Percentiles rank a stretch among this genome's conserved stretches.
These are phyloP conservation scores for Phoma sp. DNA, from an alignment of 2,329 filamentous ascomycete genomes.

Conservation along the genomic window DNA sequence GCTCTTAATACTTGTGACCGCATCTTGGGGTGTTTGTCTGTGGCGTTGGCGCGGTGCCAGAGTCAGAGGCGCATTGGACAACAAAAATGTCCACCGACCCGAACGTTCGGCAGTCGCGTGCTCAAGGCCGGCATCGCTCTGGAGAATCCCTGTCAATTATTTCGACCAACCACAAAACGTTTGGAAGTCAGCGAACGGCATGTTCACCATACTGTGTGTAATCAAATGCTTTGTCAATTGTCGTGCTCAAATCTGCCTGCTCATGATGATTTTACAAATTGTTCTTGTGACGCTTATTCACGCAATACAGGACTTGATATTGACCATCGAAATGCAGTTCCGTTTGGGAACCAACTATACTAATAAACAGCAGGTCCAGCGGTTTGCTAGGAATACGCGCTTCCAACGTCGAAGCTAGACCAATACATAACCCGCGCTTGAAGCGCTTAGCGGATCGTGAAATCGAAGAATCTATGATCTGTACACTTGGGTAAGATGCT, in stretches of 20 bases:
- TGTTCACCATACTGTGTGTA: not conserved
- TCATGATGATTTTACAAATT: too few relatives aligned
- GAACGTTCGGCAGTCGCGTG: constrained; percentile 4
- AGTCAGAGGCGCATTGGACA: constrained; percentile 25
- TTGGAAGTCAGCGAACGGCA: constrained; percentile 23
- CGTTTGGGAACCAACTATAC: not conserved
- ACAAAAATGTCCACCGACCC: constrained; percentile 34
- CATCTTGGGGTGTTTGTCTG: constrained; percentile 38
- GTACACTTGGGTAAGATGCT: constrained; percentile 11
- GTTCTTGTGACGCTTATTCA: too few relatives aligned
- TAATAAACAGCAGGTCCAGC: not conserved
- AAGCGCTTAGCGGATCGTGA: not conserved
- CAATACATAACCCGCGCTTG: not conserved
- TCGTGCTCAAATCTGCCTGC: too few relatives aligned
- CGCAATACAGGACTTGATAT: not conserved
- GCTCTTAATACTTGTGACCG: constrained; percentile 44
- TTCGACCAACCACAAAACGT: constrained; percentile 33
- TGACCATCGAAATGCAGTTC: not conserved
- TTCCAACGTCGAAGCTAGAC: not conserved
- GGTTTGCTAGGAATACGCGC: not conserved
- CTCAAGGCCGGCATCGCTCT: constrained; percentile 19
- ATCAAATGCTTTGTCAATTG: too few relatives aligned
- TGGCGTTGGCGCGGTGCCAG: constrained; percentile 25
- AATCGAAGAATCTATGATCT: not conserved
- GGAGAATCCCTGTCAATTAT: constrained; percentile 24